Conservation (phyloP, 2,329 filamentous ascomycete genomes). For the Tolypocladium tropicale region DNA sequence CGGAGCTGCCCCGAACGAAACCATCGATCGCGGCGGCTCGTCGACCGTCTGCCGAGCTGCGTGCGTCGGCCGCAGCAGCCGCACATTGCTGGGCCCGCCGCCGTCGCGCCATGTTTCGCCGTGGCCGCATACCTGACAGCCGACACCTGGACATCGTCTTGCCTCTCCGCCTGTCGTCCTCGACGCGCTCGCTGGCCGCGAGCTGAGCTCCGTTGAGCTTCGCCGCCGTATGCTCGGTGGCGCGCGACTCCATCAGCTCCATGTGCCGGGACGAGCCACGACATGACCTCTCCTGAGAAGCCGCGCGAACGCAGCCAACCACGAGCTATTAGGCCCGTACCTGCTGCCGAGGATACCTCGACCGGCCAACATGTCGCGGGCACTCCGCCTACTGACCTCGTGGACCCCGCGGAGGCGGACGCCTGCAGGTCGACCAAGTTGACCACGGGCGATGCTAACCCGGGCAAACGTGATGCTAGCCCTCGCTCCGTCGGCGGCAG, state of each 20-base stretch:
- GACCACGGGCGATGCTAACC: background rate
- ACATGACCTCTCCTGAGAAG: conserved; percentile 22
- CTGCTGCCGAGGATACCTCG: conserved; percentile 12
- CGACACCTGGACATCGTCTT: background rate
- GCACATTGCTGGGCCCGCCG: background rate
- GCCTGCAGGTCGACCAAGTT: conserved; percentile 3
- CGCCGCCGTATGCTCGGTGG: background rate
- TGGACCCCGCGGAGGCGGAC: background rate
- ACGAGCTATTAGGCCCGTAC: conserved; percentile 14
- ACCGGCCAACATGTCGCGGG: background rate
- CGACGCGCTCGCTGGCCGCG: background rate
- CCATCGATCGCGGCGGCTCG: background rate
- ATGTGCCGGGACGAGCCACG: conserved; percentile 14
- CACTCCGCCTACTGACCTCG: background rate
- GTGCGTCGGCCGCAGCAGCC: background rate
- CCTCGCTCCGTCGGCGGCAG: conserved; percentile 14
- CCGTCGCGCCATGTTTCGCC: conserved; percentile 3
- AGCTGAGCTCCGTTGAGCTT: background rate
- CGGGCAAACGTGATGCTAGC: conserved; percentile 12
- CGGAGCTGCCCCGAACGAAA: background rate
- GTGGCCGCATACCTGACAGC: background rate
- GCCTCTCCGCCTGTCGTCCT: conserved; percentile 3
- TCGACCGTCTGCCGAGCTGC: background rate
- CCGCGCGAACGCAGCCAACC: conserved; percentile 17
- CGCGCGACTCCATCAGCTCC: conserved; percentile 8